Conservation (phyloP, 1,284 basidiomycete genomes). For the Gastroboletus turbinatus region DNA sequence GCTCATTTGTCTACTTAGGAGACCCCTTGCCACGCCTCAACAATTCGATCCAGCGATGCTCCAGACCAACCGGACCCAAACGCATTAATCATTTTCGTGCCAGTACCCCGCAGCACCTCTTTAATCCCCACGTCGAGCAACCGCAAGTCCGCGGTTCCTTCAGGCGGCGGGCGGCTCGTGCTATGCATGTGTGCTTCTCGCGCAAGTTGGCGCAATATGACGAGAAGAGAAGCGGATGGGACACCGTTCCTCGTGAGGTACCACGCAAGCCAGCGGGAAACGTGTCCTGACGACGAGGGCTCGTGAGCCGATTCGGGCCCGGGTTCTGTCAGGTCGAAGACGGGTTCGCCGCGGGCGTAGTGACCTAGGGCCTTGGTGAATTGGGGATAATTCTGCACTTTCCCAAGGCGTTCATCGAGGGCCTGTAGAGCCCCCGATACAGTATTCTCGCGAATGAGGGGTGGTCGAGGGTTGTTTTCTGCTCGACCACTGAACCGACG, state of each 20-base stretch:
- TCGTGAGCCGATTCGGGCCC: constrained; percentile 2
- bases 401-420: constrained; percentile 56
- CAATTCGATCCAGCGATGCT: constrained; percentile 60
- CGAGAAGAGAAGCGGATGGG: constrained; percentile 62
- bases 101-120: constrained; percentile 65
- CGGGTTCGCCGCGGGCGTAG: constrained; percentile 52
- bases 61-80: constrained; percentile 69
- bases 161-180: constrained; percentile 39
- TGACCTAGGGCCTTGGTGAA: constrained; percentile 49
- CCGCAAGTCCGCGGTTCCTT: constrained; percentile 48
- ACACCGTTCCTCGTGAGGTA: constrained; percentile 70
- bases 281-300: constrained; percentile 12
- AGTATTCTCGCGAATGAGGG: constrained; percentile 68
- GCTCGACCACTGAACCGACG: constrained; percentile 63
- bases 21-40: constrained; percentile 49
- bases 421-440: constrained; percentile 61
- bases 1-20: constrained; percentile 12
- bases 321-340: constrained; percentile 26
- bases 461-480: constrained; percentile 61
- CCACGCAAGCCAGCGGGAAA: constrained; percentile 48
- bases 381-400: constrained; percentile 40
- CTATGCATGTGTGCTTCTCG: constrained; percentile 58
- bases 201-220: constrained; percentile 57
- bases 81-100: constrained; percentile 63
- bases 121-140: constrained; percentile 61